Conservation (phyloP, 352 stramenopile genomes). For the Pythium sp. region DNA sequence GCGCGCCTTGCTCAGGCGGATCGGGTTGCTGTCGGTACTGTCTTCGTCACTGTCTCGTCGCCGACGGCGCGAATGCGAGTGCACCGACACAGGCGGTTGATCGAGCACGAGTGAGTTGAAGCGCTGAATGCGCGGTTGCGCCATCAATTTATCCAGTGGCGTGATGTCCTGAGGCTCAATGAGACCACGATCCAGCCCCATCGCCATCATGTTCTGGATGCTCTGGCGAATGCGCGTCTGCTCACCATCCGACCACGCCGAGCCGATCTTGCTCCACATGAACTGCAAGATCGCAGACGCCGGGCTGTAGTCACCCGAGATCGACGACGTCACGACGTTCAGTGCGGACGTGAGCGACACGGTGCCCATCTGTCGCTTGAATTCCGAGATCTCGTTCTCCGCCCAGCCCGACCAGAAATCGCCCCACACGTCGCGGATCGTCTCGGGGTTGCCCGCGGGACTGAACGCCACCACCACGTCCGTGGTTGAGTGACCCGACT, state of each 20-base stretch:
- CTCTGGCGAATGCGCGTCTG: conserved; percentile 82
- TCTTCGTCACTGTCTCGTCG: conserved; percentile 58
- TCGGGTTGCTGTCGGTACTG: conserved; percentile 44
- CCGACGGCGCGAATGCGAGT: conserved; percentile 54
- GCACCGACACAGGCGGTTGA: conserved; percentile 44
- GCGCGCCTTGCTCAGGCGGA: conserved; percentile 49
- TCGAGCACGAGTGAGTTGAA: conserved; percentile 75
- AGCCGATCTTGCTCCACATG: conserved; percentile 82
- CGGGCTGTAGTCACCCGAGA: conserved; percentile 74
- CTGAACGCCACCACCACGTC: conserved; percentile 83
- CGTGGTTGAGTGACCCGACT: conserved; percentile 29
- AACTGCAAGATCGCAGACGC: conserved; percentile 72
- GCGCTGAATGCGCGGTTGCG: conserved; percentile 48
- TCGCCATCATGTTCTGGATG: conserved; percentile 85
- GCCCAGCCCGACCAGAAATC: conserved; percentile 88
- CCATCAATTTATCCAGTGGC: conserved; percentile 76
- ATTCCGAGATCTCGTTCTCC: conserved; percentile 76
- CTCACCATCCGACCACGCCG: conserved; percentile 80
- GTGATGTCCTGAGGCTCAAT: conserved; percentile 61
- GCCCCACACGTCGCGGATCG: conserved; percentile 79
- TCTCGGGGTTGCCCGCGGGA: conserved; percentile 75
- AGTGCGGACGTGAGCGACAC: conserved; percentile 72
- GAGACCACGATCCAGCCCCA: conserved; percentile 73
- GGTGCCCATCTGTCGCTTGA: conserved; percentile 77
- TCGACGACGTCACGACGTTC: conserved; percentile 77